Percentiles rank a stretch among this genome's conserved stretches.
Evolutionary conservation across 352 stramenopile genomes (phyloP).

Genomic region (Phytophthora syringae): DNA sequence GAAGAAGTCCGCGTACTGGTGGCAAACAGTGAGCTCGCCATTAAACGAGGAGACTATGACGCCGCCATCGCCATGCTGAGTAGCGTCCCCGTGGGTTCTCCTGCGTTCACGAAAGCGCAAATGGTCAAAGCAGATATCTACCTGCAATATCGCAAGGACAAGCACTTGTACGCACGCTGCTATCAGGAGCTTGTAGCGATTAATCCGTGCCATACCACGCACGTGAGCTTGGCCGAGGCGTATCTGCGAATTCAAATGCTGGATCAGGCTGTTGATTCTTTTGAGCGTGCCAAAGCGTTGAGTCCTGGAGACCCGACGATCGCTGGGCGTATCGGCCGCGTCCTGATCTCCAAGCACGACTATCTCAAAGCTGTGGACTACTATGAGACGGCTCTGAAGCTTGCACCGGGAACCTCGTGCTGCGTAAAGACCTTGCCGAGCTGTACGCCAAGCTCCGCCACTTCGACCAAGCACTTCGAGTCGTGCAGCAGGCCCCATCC

Average conservation of each 20-base stretch:
- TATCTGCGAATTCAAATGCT: conserved; percentile 94
- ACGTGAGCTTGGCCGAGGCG: conserved; percentile 91
- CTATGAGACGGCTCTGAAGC: conserved; percentile 91
- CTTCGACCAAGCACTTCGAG: conserved; percentile 82
- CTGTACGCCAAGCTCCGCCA: conserved; percentile 90
- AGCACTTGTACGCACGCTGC: conserved; percentile 87
- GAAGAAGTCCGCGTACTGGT: conserved; percentile 93
- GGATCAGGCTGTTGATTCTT: conserved; percentile 86
- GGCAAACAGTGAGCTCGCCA: conserved; percentile 90
- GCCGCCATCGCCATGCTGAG: conserved; percentile 91
- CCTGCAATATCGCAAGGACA: conserved; percentile 92
- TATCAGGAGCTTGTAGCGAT: conserved; percentile 90
- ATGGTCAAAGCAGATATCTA: conserved; percentile 95
- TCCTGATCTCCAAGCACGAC: conserved; percentile 94
- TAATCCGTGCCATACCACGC: conserved; percentile 69
- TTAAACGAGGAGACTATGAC: conserved; percentile 92
- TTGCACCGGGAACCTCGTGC: conserved; percentile 68
- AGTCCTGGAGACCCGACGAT: conserved; percentile 79
- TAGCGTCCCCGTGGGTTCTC: conserved; percentile 77
- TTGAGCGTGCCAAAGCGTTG: conserved; percentile 61
- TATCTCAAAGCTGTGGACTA: conserved; percentile 94
- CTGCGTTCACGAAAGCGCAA: conserved; percentile 87
- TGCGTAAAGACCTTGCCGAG: conserved; percentile 91
- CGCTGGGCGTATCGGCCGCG: conserved; percentile 87
- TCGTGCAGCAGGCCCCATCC: conserved; percentile 76